Base-by-base conservation (phyloP, 2,329 filamentous ascomycete genomes). In the Microcera coccophila region DNA sequence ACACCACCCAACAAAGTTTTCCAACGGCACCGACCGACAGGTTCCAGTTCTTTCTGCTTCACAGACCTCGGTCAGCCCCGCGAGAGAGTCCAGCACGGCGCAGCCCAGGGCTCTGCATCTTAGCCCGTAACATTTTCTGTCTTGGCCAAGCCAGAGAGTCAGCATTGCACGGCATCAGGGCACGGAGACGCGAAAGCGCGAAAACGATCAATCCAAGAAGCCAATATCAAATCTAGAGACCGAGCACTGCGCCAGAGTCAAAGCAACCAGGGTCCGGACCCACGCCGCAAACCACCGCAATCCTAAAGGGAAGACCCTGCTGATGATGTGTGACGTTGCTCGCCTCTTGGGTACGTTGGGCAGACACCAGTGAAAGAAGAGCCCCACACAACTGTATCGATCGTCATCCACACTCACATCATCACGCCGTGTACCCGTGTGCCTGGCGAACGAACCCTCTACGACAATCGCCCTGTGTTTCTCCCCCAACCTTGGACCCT, bases 381-480 rank as follows among this genome's bases (percentile, higher is more conserved):
- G 38, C 29, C 44, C 54, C 54, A 57, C 54, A 46, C 52, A 50
- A 54, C 53, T 45, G 42, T 50, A 56, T 53, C 45, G 50, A 56
- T 57, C 54, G 49, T 58, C 52, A 51, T 57, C 53, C 41, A 50
- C 47, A 57, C 38, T 57, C 52, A 52, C n/a, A n/a, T n/a, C n/a
- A n/a, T n/a, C n/a, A n/a, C n/a, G n/a, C n/a, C n/a, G n/a, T n/a
- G n/a, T n/a, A n/a, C n/a, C n/a, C n/a, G n/a, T n/a, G n/a, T n/a
- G n/a, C n/a, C n/a, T n/a, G n/a, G n/a, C n/a, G n/a, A n/a, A n/a
- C n/a, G n/a, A 28, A 28, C 14, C 14, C 24, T 28, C 24, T 28
- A 9, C 24, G 24, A 28, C 24, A 14, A 28, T 28, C n/a, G n/a
- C n/a, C n/a, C n/a, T n/a, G n/a, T n/a, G n/a, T n/a, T n/a, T n/a